phyloP scores from a whole-genome alignment of 225 moss, liverwort and hornwort genomes.

The Bryoerythrophyllum caledonicum region DNA sequence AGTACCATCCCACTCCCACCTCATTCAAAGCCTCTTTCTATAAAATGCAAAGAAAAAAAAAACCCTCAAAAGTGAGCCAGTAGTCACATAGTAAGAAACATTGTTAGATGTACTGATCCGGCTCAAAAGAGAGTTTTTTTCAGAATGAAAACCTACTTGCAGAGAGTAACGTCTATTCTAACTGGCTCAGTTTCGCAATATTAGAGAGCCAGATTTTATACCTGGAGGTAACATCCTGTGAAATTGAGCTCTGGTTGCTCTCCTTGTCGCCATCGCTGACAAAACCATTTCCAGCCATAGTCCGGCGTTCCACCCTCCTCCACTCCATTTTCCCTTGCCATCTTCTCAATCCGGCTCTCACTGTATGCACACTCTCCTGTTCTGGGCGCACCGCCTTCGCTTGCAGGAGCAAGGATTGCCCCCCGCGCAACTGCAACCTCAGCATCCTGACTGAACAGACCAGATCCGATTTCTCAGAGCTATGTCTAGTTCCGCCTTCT shows the following conservation, averaged over 20 bases:
- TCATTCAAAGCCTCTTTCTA: constrained; percentile 6
- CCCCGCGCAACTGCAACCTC: constrained; percentile 27
- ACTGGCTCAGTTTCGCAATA: neutral
- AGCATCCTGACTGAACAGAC: constrained; percentile 28
- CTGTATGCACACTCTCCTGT: neutral
- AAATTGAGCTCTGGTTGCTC: constrained; percentile 25
- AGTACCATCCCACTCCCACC: constrained; percentile 2
- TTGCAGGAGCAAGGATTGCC: constrained; percentile 40
- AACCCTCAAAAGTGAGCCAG: neutral
- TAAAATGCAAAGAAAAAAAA: neutral
- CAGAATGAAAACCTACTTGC: neutral
- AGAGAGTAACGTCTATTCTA: neutral
- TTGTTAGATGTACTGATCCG: neutral
- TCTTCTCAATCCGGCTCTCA: constrained; percentile 35
- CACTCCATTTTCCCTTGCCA: constrained; percentile 51
- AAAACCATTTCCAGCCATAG: constrained; percentile 37
- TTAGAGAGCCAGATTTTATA: constrained; percentile 3
- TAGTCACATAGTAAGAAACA: neutral
- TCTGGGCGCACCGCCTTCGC: constrained; percentile 14
- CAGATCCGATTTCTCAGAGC: neutral
- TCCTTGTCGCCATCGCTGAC: constrained; percentile 30
- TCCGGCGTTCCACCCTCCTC: constrained; percentile 37
- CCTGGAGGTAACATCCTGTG: constrained; percentile 38
- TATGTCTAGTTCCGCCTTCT: neutral
- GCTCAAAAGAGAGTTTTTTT: neutral